These are phyloP conservation scores for Thraustochytrium sp. DNA, from an alignment of 352 stramenopile species.

Conservation along the genomic window DNA sequence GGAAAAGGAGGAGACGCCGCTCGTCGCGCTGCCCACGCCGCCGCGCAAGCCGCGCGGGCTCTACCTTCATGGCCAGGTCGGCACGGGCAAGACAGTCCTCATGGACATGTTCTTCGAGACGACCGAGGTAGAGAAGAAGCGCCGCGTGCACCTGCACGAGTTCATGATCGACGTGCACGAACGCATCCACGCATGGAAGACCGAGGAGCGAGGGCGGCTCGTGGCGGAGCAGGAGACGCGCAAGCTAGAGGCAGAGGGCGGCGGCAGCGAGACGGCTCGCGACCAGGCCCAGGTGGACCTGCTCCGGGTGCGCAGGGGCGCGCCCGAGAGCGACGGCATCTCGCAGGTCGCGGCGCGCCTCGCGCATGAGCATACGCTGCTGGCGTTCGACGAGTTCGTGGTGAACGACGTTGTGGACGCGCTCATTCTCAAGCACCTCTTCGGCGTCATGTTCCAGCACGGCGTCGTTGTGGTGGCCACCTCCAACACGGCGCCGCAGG, in stretches of 20 bases:
- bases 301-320: neutral
- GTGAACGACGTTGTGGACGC: constrained; percentile 90
- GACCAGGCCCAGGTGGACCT: constrained; percentile 60
- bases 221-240: neutral
- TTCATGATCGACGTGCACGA: constrained; percentile 89
- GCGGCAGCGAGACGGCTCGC: constrained; percentile 62
- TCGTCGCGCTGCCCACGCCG: neutral
- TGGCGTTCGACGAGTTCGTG: constrained; percentile 98
- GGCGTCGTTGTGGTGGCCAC: constrained; percentile 87
- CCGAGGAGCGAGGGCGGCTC: constrained; percentile 58
- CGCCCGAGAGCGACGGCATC: constrained; percentile 17
- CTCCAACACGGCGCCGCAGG: constrained; percentile 80
- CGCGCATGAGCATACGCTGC: constrained; percentile 71
- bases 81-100: constrained; percentile 91
- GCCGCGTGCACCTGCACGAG: constrained; percentile 87
- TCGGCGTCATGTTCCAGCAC: constrained; percentile 72
- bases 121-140: constrained; percentile 59
- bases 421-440: constrained; percentile 87
- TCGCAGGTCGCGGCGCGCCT: constrained; percentile 70
- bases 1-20: neutral
- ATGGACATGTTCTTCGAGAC: constrained; percentile 88
- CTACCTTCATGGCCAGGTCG: constrained; percentile 88
- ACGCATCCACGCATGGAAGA: constrained; percentile 78
- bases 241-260: neutral
- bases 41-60: constrained; percentile 59